Evolutionary conservation across 306 rosid genomes (phyloP).

Genomic region (Quercus suber): DNA sequence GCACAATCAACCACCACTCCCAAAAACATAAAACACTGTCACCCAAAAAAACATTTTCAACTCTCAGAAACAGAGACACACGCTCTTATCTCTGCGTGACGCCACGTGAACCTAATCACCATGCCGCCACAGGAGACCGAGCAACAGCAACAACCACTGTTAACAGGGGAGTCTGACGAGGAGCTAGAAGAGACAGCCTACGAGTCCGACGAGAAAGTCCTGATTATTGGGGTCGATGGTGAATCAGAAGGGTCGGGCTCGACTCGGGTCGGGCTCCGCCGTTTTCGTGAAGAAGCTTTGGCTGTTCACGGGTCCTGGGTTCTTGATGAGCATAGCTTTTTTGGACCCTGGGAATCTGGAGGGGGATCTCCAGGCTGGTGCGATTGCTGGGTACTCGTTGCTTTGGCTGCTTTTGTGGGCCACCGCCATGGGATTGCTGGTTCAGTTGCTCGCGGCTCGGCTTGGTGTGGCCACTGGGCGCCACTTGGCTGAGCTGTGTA

Average conservation of each 20-base stretch:
- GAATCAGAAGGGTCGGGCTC: constrained; percentile 8
- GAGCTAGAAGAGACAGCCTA: constrained; percentile 57
- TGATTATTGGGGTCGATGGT: constrained; percentile 54
- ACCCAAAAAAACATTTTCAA: background rate
- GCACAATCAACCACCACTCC: too few species aligned
- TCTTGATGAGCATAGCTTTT: constrained; percentile 93
- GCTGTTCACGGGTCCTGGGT: constrained; percentile 95
- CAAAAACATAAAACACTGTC: too few species aligned
- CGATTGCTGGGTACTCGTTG: constrained; percentile 87
- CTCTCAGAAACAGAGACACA: too few species aligned
- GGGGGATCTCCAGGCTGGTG: constrained; percentile 96
- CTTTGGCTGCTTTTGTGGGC: constrained; percentile 95
- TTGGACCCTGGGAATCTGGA: constrained; percentile 93
- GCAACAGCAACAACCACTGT: constrained; percentile 35
- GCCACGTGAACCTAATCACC: background rate
- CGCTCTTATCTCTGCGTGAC: background rate
- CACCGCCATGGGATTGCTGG: constrained; percentile 80
- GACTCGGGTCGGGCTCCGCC: constrained; percentile 38
- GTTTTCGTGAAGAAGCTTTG: constrained; percentile 92
- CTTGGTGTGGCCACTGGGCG: constrained; percentile 94
- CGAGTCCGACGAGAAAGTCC: constrained; percentile 60
- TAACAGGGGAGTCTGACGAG: constrained; percentile 25
- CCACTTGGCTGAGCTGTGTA: constrained; percentile 85
- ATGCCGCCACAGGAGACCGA: constrained; percentile 48
- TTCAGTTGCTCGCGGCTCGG: constrained; percentile 84